Conservation (phyloP, 257 asterid species). For the Perilla frutescens region DNA sequence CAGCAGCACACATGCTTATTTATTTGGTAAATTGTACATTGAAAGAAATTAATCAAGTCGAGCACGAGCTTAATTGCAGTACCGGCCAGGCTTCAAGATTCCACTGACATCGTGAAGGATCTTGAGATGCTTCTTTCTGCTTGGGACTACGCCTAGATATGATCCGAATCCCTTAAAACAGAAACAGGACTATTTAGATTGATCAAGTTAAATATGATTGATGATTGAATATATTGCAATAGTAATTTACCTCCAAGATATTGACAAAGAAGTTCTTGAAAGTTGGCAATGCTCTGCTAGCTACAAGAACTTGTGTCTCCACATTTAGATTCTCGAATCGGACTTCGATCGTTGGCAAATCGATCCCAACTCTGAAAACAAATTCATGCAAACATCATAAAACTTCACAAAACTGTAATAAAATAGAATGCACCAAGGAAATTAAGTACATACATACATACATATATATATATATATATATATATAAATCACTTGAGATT, state of each 20-base stretch:
- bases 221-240: neutral
- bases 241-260: slow-evolving; percentile 44
- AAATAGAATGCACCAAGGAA: too few relatives aligned
- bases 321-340: slow-evolving; percentile 48
- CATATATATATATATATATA: too few relatives aligned
- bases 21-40: too few relatives aligned
- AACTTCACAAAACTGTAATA: too few relatives aligned
- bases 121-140: slow-evolving; percentile 42
- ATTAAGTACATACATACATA: too few relatives aligned
- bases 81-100: slow-evolving; percentile 55
- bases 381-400: neutral
- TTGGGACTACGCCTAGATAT: slow-evolving; percentile 34
- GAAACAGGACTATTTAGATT: neutral
- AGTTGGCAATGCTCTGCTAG: slow-evolving; percentile 55
- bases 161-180: slow-evolving; percentile 35
- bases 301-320: slow-evolving; percentile 51
- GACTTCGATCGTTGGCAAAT: slow-evolving; percentile 45
- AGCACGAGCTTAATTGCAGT: too few relatives aligned
- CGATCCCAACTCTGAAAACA: slow-evolving; percentile 47
- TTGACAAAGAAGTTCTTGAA: slow-evolving; percentile 40
- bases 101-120: slow-evolving; percentile 51
- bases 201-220: too few relatives aligned
- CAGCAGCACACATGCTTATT: neutral
- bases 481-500: too few relatives aligned
- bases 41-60: neutral